Conservation (phyloP, 805 yeast species). For the Candida nitratophila region DNA sequence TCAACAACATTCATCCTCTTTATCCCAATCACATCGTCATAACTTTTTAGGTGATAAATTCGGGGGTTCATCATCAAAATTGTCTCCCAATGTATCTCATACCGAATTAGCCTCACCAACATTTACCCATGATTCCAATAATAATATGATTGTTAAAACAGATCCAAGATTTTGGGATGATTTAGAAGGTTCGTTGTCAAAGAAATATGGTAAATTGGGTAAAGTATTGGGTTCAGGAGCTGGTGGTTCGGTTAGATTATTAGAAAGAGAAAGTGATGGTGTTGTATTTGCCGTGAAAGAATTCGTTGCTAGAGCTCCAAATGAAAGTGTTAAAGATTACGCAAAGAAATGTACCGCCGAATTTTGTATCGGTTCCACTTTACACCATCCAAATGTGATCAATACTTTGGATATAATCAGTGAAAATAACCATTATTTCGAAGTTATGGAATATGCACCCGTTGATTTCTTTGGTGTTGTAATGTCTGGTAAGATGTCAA, state of each 20-base stretch:
- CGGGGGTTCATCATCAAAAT: not conserved
- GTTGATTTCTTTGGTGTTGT: constrained; percentile 81
- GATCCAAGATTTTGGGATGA: constrained; percentile 35
- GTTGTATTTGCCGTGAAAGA: constrained; percentile 79
- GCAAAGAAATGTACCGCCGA: constrained; percentile 88
- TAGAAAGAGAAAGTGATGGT: constrained; percentile 61
- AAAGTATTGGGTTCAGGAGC: constrained; percentile 80
- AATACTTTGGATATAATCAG: constrained; percentile 69
- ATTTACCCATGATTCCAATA: constrained; percentile 31
- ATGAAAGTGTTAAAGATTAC: constrained; percentile 67
- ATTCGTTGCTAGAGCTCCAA: constrained; percentile 64
- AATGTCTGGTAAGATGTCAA: constrained; percentile 77
- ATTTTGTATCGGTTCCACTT: constrained; percentile 76
- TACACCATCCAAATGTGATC: constrained; percentile 76
- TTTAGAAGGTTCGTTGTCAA: constrained; percentile 44
- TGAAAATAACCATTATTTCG: constrained; percentile 64
- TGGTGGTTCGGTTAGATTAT: constrained; percentile 76
- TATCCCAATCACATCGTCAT: constrained; percentile 8
- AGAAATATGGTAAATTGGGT: constrained; percentile 68
- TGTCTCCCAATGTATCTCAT: constrained; percentile 15
- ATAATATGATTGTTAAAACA: constrained; percentile 32
- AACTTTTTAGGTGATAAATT: constrained; percentile 2
- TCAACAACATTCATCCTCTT: constrained; percentile 13
- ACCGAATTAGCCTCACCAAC: constrained; percentile 24
- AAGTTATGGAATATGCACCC: constrained; percentile 84